Base-by-base conservation (phyloP, 805 yeast genomes). In the Pichia occidentalis region DNA sequence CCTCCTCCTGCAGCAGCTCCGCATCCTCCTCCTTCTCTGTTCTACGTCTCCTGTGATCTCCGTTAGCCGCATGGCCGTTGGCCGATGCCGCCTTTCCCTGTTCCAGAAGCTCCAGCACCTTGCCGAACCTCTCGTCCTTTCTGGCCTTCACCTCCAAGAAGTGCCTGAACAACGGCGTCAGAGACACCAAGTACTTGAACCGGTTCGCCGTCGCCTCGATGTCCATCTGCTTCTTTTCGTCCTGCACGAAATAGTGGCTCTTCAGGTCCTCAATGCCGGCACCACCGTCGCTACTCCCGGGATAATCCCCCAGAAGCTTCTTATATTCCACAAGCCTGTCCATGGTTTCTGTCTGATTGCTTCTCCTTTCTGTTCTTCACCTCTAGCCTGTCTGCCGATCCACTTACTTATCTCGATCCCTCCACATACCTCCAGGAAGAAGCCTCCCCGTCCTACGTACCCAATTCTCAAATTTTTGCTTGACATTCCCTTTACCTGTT, bases 1-100 rank as follows among this genome's bases (percentile, higher is more conserved):
- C 60, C 34, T 67, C 69, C 39, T 72, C 77, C 32, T 80, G 80
- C 61, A 87, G 64, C 41, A 84, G 63, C 51, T 80, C 86, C 1
- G 76, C 85, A 54, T 83, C 88, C 54, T 82, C 92, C 54, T 82
- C 88, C 53, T 76, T 73, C 49, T 81, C 88, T 3, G 85, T 79
- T 51, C 79, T 79, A 43, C 87, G 67, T 52, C 83, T 67, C 50
- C 81, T 68, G 39, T 64, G 67, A 34, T 64, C 67, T 3, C 26
- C 29, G 13, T 10, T 29, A 18, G 9, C 20, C 4, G 21, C 9
- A 14, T 18, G 2, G 25, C 11, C 19, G 11, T n/a, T 29, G 12
- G 24, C 16, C 45, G 48, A 16, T 50, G 40, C 6, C 43, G 38
- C 8, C 21, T 28, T 28, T 8, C 24, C 28, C 30, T 24, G 34